Conservation (phyloP, 1,284 basidiomycete species). For the Ceratobasidium sp. region DNA sequence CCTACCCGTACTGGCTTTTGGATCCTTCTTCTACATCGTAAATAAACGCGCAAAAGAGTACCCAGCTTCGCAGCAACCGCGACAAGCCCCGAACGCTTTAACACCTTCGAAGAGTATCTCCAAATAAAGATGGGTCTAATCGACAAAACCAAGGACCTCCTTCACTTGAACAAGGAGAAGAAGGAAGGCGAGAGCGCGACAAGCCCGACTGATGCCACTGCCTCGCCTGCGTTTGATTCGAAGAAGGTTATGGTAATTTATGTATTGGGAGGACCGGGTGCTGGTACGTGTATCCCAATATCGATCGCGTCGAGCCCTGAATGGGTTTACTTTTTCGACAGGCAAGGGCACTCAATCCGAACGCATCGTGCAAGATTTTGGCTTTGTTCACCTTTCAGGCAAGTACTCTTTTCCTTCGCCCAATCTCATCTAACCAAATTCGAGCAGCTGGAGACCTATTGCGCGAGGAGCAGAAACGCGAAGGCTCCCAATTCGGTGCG, state of each 20-base stretch:
- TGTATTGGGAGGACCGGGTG: conserved; percentile 96
- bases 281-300: conserved; percentile 59
- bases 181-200: neutral
- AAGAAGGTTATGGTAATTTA: conserved; percentile 88
- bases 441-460: conserved; percentile 90
- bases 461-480: conserved; percentile 89
- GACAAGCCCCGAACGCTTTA: conserved; percentile 69
- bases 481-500: conserved; percentile 83
- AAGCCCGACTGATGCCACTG: conserved; percentile 14
- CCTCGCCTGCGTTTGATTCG: conserved; percentile 62
- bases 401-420: conserved; percentile 40
- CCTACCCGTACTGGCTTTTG: conserved; percentile 63
- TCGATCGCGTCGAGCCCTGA: neutral
- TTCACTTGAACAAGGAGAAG: conserved; percentile 48
- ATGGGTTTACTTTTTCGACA: conserved; percentile 48
- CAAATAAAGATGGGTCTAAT: conserved; percentile 55
- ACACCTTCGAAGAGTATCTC: conserved; percentile 56
- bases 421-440: neutral
- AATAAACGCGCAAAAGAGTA: conserved; percentile 62
- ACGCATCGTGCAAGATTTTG: conserved; percentile 85
- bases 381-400: conserved; percentile 96
- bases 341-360: conserved; percentile 98
- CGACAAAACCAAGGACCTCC: conserved; percentile 59
- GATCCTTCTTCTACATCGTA: conserved; percentile 61
- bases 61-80: conserved; percentile 66